Evolutionary conservation across 768 basidiomycete genomes (phyloP), one percentile per base, ranked within the genome.

Genomic region (Pleurotus cornucopiae): DNA sequence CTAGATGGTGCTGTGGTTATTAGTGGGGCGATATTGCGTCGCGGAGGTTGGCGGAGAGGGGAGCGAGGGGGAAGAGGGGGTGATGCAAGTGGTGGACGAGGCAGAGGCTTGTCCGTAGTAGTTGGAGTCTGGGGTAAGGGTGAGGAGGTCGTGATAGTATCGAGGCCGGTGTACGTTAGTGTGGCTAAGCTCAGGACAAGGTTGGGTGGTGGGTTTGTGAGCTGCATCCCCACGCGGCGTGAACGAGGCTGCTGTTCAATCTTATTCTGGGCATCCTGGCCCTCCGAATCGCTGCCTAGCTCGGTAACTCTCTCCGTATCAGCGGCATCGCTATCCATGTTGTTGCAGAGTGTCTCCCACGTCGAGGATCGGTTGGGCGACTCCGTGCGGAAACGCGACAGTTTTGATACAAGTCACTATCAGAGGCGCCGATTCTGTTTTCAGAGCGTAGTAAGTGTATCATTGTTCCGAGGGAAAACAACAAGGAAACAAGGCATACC

Each of bases 41-140:
- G 56, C 44, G 66, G 60, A 16, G 67, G 61, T 37, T 64, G 64
- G 40, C 67, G 54, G 16, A 67, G 62, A 3, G 67, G 67, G 12
- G 67, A 68, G 25, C 67, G 64, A 44, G 61, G 57, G 37, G 67
- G 67, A 26, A 62, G 16, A 34, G 60, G 58, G 20, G 64, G 63
- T 46, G 63, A 51, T 41, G 49, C 44, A 18, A 49, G 53, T 25
- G 54, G 54, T 34, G 21, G 46, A 39, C 46, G 46, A 26, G 46
- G 45, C 23, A 48, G 16, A 16, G 55, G 55, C 18, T 46, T 41
- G 46, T 41, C 47, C 23, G 46, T 25, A 38, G 45, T 46, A 13
- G 30, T 46, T 39, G 55, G 55, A 12, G 44, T 49, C 18, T 46
- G 26, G 13, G 47, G 55, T 11, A 11, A 9, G 37, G 55, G 46